phyloP scores from a whole-genome alignment of 1,284 basidiomycete genomes.

The Phaffia rhodozyma region DNA sequence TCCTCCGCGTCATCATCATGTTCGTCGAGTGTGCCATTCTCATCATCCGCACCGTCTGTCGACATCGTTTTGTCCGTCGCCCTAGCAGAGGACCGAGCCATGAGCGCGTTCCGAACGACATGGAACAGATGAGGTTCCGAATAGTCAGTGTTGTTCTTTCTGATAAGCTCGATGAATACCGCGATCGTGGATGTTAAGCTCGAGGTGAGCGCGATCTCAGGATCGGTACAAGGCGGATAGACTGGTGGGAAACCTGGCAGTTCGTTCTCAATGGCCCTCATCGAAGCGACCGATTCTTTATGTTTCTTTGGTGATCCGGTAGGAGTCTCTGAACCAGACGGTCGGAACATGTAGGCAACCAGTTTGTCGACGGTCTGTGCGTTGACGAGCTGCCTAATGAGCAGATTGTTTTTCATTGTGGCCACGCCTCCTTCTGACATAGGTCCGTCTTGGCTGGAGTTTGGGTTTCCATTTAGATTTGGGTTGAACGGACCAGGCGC shows the following conservation, averaged over 20 bases:
- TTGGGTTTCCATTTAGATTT: conserved; percentile 50
- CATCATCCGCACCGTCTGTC: background rate
- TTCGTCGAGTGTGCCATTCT: conserved; percentile 21
- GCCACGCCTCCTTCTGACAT: conserved; percentile 20
- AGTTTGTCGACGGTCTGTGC: conserved; percentile 60
- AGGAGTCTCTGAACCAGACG: conserved; percentile 31
- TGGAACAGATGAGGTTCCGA: conserved; percentile 98
- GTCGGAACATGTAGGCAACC: conserved; percentile 63
- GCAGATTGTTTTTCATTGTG: conserved; percentile 48
- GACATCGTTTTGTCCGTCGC: background rate
- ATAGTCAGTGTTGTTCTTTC: conserved; percentile 98
- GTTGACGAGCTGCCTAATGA: conserved; percentile 80
- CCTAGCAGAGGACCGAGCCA: conserved; percentile 32
- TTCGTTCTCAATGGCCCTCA: background rate
- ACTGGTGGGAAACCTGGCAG: background rate
- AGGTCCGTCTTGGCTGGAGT: conserved; percentile 33
- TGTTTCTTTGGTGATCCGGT: background rate
- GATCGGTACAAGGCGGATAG: background rate
- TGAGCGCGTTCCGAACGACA: conserved; percentile 77
- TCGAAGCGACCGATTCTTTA: background rate
- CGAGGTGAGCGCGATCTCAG: conserved; percentile 52
- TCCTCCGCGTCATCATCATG: conserved; percentile 31
- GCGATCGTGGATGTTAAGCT: conserved; percentile 79
- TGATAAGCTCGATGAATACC: conserved; percentile 88
- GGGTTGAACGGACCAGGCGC: conserved; percentile 50